Evolutionary conservation across 2,329 filamentous ascomycete genomes (phyloP).

Genomic region (Verticillium tricorpus): DNA sequence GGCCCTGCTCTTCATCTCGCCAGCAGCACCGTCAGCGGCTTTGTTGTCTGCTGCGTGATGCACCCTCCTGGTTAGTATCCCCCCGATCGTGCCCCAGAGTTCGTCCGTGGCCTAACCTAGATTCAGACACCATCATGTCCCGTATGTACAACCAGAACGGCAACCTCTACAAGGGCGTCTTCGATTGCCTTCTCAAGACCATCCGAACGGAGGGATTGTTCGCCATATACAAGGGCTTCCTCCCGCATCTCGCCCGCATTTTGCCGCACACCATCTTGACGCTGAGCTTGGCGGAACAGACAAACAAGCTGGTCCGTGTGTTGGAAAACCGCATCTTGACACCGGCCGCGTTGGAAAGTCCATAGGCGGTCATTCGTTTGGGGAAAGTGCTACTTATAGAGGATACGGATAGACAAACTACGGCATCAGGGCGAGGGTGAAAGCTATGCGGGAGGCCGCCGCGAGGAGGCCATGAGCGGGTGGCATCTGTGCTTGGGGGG

Average conservation of each 20-base stretch:
- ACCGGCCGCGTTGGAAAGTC: constrained; percentile 25
- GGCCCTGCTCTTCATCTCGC: constrained; percentile 83
- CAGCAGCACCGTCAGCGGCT: constrained; percentile 84
- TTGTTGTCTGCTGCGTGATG: constrained; percentile 97
- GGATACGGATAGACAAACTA: not conserved
- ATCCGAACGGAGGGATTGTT: constrained; percentile 85
- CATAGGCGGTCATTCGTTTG: constrained; percentile 10
- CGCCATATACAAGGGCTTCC: constrained; percentile 96
- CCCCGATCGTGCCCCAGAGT: not conserved
- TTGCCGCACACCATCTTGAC: constrained; percentile 94
- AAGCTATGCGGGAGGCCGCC: constrained; percentile 2
- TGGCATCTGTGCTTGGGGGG: not conserved
- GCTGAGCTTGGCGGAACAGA: constrained; percentile 90
- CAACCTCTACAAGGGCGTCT: constrained; percentile 89
- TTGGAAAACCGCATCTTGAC: constrained; percentile 61
- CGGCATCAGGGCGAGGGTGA: not conserved
- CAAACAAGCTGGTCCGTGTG: constrained; percentile 83
- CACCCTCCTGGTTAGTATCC: constrained; percentile 74
- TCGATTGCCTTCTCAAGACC: constrained; percentile 89
- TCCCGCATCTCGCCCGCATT: constrained; percentile 90
- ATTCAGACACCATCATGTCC: constrained; percentile 89
- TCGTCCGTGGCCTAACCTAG: constrained; percentile 5
- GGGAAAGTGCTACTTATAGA: constrained; percentile 3
- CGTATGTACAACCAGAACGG: constrained; percentile 98
- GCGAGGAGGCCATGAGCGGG: not conserved